These are phyloP conservation scores for Chlamydomonas sphaeroides DNA, from an alignment of 139 green algal genomes.

Conservation along the genomic window DNA sequence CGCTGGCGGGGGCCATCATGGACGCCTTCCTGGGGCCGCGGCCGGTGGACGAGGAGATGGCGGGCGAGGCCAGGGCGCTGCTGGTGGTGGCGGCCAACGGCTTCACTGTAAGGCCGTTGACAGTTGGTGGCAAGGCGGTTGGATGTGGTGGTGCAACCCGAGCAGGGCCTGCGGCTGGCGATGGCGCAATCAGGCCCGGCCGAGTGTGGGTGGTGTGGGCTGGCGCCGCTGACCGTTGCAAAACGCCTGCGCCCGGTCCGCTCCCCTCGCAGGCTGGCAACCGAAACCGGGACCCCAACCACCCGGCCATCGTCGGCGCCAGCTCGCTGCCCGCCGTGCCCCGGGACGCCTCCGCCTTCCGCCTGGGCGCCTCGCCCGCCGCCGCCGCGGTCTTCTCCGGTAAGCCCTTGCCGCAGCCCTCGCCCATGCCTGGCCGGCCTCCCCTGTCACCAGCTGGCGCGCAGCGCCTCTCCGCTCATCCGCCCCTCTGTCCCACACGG, in stretches of 20 bases:
- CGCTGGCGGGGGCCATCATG: conserved; percentile 24
- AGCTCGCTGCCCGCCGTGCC: neutral
- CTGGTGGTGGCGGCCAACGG: conserved; percentile 21
- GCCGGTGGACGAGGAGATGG: conserved; percentile 25
- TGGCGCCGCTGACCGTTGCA: neutral
- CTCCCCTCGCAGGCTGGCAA: neutral
- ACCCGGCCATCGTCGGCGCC: neutral
- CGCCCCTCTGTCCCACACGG: neutral
- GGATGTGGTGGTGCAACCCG: neutral
- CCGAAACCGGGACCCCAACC: conserved; percentile 22
- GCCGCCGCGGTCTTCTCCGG: neutral
- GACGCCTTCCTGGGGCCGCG: conserved; percentile 16
- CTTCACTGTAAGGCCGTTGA: neutral
- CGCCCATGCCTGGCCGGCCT: neutral
- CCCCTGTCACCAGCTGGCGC: neutral
- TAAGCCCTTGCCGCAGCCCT: neutral
- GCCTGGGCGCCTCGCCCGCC: no score
- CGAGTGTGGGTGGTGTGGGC: no score
- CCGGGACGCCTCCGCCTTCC: neutral
- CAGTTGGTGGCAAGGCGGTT: neutral
- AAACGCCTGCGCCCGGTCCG: neutral
- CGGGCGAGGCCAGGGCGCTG: neutral
- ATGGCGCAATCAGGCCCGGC: no score
- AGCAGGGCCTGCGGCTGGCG: neutral
- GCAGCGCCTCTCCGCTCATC: neutral